Conservation (phyloP, 2,329 filamentous ascomycete genomes). For the Talaromyces sp. region DNA sequence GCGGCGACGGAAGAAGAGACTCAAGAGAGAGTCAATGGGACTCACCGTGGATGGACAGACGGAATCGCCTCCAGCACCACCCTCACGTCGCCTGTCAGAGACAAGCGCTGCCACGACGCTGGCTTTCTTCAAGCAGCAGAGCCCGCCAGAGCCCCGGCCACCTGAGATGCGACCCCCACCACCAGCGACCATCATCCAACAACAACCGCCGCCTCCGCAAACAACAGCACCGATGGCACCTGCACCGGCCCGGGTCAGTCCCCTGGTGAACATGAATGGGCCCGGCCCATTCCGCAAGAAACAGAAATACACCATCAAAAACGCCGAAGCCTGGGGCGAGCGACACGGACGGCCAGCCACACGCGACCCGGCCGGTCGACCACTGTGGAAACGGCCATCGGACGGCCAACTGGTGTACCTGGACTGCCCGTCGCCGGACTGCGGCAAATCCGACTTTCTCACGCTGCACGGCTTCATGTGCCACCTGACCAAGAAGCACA, state of each 20-base stretch:
- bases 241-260: not conserved
- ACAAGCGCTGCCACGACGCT: conserved; percentile 37
- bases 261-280: not conserved
- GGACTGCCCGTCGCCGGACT: conserved; percentile 32
- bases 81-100: conserved; percentile 34
- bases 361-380: conserved; percentile 33
- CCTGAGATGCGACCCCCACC: conserved; percentile 3
- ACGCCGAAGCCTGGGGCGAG: conserved; percentile 37
- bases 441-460: conserved; percentile 36
- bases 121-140: conserved; percentile 38
- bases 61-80: conserved; percentile 34
- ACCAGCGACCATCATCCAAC: conserved; percentile 13
- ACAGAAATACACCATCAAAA: conserved; percentile 39
- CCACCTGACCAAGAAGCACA: conserved; percentile 38
- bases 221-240: conserved; percentile 1
- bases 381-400: conserved; percentile 36
- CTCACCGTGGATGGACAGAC: conserved; percentile 26
- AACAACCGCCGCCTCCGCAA: conserved; percentile 9
- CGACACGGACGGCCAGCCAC: conserved; percentile 36
- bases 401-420: conserved; percentile 34
- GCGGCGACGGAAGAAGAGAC: conserved; percentile 32
- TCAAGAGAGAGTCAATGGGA: conserved; percentile 38
- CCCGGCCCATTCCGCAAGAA: conserved; percentile 29
- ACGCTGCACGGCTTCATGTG: conserved; percentile 39
- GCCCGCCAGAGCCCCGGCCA: conserved; percentile 32